A percentile compares a stretch with the other conserved stretches of the same genome.
Conservation (phyloP, 257 asterid species). For the Plantago major region DNA sequence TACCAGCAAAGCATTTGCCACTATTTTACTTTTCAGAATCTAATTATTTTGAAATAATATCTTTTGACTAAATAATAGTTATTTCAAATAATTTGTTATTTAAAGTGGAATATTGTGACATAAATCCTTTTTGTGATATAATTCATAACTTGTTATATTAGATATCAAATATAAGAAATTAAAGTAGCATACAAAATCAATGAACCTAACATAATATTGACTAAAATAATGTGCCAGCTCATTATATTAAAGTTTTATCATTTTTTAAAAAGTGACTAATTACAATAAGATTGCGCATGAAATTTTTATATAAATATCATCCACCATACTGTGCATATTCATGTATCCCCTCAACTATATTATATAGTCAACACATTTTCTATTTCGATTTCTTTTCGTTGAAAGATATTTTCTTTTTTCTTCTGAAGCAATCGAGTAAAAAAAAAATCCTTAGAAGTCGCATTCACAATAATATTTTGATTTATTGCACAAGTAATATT, state of each 20-base stretch:
- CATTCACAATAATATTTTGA: background rate
- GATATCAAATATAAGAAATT: too few species aligned
- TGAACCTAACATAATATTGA: background rate
- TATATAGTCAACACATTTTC: background rate
- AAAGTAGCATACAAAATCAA: too few species aligned
- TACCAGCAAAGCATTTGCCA: too few species aligned
- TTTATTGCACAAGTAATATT: background rate
- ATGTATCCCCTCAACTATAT: background rate
- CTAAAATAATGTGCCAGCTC: background rate
- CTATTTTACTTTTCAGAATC: too few species aligned
- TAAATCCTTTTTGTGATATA: too few species aligned
- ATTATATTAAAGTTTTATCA: background rate
- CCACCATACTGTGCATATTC: background rate
- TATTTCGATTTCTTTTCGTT: background rate
- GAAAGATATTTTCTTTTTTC: background rate
- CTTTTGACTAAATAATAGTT: too few species aligned
- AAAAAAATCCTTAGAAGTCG: too few species aligned
- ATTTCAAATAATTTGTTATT: too few species aligned
- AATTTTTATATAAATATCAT: background rate
- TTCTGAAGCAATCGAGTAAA: too few species aligned
- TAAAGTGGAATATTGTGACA: too few species aligned
- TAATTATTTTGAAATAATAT: background rate
- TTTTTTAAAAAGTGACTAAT: background rate
- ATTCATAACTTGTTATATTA: too few species aligned
- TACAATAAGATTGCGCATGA: background rate